A percentile compares a stretch with the other conserved stretches of the same genome.
Conservation (phyloP, 306 rosid genomes). For the Fragaria nilgerrensis region DNA sequence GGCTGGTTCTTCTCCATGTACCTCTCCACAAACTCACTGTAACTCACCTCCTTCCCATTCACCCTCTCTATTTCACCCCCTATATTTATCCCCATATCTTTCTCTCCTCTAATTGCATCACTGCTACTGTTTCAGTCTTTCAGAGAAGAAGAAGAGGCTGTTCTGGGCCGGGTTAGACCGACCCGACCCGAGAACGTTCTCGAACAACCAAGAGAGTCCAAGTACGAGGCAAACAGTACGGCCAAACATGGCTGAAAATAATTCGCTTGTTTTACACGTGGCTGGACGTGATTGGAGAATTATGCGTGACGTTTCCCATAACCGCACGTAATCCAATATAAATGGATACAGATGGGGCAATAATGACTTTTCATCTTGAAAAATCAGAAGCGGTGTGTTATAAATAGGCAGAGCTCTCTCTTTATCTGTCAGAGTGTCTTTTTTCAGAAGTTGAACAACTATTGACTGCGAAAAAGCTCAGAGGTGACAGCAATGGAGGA, state of each 20-base stretch:
- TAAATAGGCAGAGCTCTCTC: neutral
- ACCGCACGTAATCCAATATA: no score
- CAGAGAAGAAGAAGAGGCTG: neutral
- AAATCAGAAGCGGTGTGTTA: neutral
- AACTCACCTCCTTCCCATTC: slow-evolving; percentile 61
- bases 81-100: slow-evolving; percentile 48
- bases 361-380: no score
- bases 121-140: neutral
- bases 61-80: slow-evolving; percentile 67
- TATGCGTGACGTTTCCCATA: no score
- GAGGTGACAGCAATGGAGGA: slow-evolving; percentile 23
- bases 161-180: neutral
- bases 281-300: no score
- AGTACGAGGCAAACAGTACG: no score
- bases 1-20: slow-evolving; percentile 75
- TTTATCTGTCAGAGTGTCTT: neutral
- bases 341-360: no score
- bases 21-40: slow-evolving; percentile 58
- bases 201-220: no score
- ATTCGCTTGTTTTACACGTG: no score
- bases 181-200: no score
- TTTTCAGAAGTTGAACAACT: neutral
- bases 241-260: no score
- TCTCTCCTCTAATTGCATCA: neutral
- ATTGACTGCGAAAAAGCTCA: neutral